Evolutionary conservation across 148 eudicot species (phyloP).

Genomic region (Mesembryanthemum crystallinum): DNA sequence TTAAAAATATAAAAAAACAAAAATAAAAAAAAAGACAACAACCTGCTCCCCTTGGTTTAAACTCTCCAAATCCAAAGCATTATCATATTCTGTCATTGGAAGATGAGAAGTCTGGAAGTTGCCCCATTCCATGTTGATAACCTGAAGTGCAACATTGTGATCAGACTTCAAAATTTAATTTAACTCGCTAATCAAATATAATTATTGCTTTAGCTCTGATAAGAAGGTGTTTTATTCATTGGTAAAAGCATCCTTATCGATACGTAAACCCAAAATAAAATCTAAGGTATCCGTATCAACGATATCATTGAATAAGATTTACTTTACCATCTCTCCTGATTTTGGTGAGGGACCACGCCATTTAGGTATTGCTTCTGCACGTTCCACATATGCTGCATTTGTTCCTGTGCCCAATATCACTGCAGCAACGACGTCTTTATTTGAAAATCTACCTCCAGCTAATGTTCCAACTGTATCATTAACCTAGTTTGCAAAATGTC

Average conservation of each 20-base stretch:
- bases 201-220: not conserved
- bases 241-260: not conserved
- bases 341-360: constrained; percentile 62
- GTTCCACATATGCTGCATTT: constrained; percentile 77
- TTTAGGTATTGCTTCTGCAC: constrained; percentile 68
- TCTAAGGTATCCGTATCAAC: not conserved
- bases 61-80: constrained; percentile 59
- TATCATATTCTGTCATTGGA: constrained; percentile 70
- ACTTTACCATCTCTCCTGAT: constrained; percentile 73
- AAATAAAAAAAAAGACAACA: not conserved
- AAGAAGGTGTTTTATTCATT: not conserved
- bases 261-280: not conserved
- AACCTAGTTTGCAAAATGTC: constrained; percentile 39
- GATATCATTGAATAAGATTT: not conserved
- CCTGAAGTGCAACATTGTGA: constrained; percentile 30
- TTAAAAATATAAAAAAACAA: not conserved
- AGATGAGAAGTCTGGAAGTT: constrained; percentile 64
- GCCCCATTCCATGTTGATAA: constrained; percentile 87
- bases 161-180: not conserved
- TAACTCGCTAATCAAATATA: not conserved
- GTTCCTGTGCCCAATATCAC: constrained; percentile 80
- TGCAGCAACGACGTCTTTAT: constrained; percentile 56
- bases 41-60: constrained; percentile 81
- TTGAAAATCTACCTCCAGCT: constrained; percentile 68
- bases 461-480: constrained; percentile 80